Evolutionary conservation across 345 rosid species (phyloP).

Genomic region (Euphorbia pulcherrima): DNA sequence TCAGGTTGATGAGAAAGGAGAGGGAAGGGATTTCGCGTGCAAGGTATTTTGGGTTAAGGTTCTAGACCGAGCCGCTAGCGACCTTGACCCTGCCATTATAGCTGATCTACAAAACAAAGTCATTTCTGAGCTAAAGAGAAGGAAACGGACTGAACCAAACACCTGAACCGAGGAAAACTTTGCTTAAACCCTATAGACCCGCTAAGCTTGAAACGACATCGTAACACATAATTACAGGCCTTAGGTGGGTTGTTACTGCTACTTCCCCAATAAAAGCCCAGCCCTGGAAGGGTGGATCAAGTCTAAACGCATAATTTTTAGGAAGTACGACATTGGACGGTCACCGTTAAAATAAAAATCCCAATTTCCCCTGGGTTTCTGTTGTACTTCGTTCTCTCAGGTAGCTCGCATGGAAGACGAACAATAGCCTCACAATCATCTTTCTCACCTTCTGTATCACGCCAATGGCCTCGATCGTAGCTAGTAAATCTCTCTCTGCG

Average conservation of each 20-base stretch:
- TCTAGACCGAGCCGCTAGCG: slow-evolving; percentile 34
- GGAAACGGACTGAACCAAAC: not conserved
- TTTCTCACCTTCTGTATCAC: not conserved
- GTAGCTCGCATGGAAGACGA: not conserved
- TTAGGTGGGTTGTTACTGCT: too few relatives aligned
- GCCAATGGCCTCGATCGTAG: slow-evolving; percentile 66
- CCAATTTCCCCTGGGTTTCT: slow-evolving; percentile 1
- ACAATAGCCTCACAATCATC: not conserved
- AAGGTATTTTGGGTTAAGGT: slow-evolving; percentile 25
- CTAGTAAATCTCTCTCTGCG: slow-evolving; percentile 71
- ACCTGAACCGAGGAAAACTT: not conserved
- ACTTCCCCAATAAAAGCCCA: too few relatives aligned
- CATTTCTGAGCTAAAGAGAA: slow-evolving; percentile 21
- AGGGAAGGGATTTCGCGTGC: slow-evolving; percentile 16
- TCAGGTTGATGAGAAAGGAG: slow-evolving; percentile 37
- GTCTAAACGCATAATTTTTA: not conserved
- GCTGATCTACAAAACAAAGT: slow-evolving; percentile 43
- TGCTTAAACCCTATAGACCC: slow-evolving; percentile 28
- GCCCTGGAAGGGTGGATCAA: not conserved
- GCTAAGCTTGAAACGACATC: slow-evolving; percentile 8
- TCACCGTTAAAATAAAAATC: not conserved
- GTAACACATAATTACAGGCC: not conserved
- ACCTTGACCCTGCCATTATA: slow-evolving; percentile 32
- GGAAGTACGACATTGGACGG: not conserved
- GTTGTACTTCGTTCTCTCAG: not conserved